These are phyloP conservation scores for Arthromyces matolae DNA, from an alignment of 768 basidiomycete species.

Conservation along the genomic window DNA sequence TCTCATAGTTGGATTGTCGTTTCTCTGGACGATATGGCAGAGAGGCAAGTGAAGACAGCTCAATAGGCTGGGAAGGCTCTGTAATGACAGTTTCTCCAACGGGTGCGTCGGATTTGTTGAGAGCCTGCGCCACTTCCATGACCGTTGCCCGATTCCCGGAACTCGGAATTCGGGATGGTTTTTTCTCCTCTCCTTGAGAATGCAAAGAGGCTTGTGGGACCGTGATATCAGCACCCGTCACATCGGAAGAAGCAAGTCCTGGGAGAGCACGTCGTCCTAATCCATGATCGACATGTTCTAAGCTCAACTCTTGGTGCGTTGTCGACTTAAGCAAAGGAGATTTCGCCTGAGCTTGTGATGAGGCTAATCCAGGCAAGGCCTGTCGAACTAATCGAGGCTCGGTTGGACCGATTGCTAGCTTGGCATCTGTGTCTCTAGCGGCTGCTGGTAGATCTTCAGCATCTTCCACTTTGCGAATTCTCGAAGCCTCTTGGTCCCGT, in stretches of 20 bases:
- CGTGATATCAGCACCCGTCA: background rate
- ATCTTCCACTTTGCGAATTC: too few relatives aligned
- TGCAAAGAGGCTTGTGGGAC: background rate
- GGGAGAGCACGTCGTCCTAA: conserved; percentile 4
- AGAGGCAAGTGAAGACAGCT: conserved; percentile 20
- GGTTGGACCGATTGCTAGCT: background rate
- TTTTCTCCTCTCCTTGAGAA: too few relatives aligned
- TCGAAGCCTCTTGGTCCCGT: too few relatives aligned
- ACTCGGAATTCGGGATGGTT: conserved; percentile 58
- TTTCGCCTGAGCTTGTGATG: background rate
- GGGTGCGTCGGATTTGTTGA: conserved; percentile 37
- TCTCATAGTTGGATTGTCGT: conserved; percentile 65
- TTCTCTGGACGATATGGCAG: conserved; percentile 41
- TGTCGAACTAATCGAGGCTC: conserved; percentile 7
- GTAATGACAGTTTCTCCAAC: too few relatives aligned
- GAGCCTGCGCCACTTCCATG: conserved; percentile 74
- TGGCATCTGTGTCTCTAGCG: background rate
- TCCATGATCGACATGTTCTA: background rate
- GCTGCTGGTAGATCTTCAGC: background rate
- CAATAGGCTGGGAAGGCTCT: conserved; percentile 7
- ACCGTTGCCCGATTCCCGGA: conserved; percentile 67
- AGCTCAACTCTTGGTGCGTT: background rate
- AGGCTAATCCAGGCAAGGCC: conserved; percentile 10
- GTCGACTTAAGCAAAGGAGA: background rate
- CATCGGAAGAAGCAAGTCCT: background rate